phyloP scores from a whole-genome alignment of 2,329 filamentous ascomycete genomes.

The Lasiodiplodia hormozganensis region DNA sequence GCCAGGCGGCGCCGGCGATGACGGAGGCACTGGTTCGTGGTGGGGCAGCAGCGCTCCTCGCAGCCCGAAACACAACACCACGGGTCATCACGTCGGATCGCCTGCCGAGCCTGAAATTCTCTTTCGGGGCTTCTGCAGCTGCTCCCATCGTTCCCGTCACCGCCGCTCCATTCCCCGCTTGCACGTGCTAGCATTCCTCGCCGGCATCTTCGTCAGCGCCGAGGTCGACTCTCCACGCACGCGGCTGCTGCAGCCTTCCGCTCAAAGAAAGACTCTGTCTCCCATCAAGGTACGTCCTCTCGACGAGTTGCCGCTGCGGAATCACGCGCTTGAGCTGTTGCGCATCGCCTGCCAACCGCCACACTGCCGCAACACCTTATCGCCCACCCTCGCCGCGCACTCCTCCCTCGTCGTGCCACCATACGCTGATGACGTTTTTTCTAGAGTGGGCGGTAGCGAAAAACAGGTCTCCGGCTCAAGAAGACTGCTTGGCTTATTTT shows the following conservation, averaged over 20 bases:
- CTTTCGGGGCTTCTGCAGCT: slow-evolving; percentile 1
- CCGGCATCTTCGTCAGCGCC: slow-evolving; percentile 1
- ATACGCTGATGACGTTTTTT: slow-evolving; percentile 3
- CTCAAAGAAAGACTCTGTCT: background rate
- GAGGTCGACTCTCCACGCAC: slow-evolving; percentile 4
- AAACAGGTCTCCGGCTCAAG: background rate
- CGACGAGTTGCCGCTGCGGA: background rate
- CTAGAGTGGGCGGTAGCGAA: slow-evolving; percentile 1
- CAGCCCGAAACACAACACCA: slow-evolving; percentile 29
- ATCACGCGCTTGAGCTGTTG: background rate
- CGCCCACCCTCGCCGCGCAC: background rate
- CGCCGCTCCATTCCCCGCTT: background rate
- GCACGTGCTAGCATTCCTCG: background rate
- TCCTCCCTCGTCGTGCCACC: background rate
- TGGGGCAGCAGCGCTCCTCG: slow-evolving; percentile 13
- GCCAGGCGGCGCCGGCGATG: slow-evolving; percentile 19
- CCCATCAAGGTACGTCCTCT: background rate
- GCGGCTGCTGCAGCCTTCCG: slow-evolving; percentile 22
- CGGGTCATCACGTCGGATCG: slow-evolving; percentile 17
- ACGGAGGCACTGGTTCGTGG: slow-evolving; percentile 12
- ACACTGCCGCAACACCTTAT: background rate
- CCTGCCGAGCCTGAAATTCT: slow-evolving; percentile 17
- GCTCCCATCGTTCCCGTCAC: background rate
- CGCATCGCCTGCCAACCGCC: background rate
- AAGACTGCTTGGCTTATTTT: background rate